Conservation (phyloP, 2,329 filamentous ascomycete genomes). For the Aureobasidium musti region DNA sequence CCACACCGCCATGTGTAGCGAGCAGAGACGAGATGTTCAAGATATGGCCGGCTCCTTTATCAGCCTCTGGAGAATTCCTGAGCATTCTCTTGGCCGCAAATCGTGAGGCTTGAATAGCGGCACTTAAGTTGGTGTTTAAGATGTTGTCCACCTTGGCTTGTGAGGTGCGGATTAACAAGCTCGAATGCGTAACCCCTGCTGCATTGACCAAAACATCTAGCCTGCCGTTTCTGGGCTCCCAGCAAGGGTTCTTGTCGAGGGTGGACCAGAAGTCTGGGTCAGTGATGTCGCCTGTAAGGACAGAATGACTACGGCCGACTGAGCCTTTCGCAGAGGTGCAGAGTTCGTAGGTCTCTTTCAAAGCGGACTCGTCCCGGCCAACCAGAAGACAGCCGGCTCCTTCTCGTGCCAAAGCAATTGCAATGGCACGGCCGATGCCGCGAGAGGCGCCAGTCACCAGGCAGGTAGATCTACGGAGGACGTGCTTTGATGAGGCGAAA, state of each 20-base stretch:
- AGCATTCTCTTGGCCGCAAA: slow-evolving; percentile 54
- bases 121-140: slow-evolving; percentile 69
- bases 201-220: slow-evolving; percentile 72
- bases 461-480: slow-evolving; percentile 29
- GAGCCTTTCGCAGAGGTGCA: neutral
- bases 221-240: neutral
- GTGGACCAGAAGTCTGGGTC: slow-evolving; percentile 28
- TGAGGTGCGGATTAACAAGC: slow-evolving; percentile 60
- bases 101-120: slow-evolving; percentile 65
- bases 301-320: slow-evolving; percentile 13
- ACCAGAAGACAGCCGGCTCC: slow-evolving; percentile 42
- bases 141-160: slow-evolving; percentile 57
- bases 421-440: slow-evolving; percentile 54
- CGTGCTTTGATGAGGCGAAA: slow-evolving; percentile 18
- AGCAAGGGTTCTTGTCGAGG: slow-evolving; percentile 6
- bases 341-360: slow-evolving; percentile 7
- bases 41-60: slow-evolving; percentile 49
- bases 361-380: slow-evolving; percentile 27
- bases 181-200: slow-evolving; percentile 70
- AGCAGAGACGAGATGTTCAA: slow-evolving; percentile 81
- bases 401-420: slow-evolving; percentile 51
- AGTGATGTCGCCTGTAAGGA: slow-evolving; percentile 28
- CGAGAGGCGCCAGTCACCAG: slow-evolving; percentile 56
- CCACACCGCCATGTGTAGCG: slow-evolving; percentile 66
- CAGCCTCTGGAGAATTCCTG: slow-evolving; percentile 36